These are phyloP conservation scores for Psilocybe cyanescens DNA, from an alignment of 768 basidiomycete genomes.

Conservation along the genomic window DNA sequence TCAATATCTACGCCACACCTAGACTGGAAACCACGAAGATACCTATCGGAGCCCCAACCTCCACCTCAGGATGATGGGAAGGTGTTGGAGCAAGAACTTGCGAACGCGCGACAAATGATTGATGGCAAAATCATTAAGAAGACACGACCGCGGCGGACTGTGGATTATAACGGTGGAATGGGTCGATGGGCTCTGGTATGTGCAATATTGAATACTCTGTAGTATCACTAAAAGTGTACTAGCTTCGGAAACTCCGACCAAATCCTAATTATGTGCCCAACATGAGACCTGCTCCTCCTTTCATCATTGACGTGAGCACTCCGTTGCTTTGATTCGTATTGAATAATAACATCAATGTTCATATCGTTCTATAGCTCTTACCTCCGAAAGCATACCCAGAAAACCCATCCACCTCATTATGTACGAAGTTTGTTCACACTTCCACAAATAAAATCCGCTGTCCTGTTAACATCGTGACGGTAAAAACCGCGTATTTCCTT, in stretches of 20 bases:
- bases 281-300: constrained; percentile 85
- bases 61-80: constrained; percentile 77
- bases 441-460: constrained; percentile 98
- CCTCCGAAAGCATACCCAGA: constrained; percentile 91
- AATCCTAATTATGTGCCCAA: constrained; percentile 76
- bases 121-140: constrained; percentile 89
- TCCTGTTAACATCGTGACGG: constrained; percentile 94
- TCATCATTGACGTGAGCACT: constrained; percentile 80
- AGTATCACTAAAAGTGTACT: constrained; percentile 10
- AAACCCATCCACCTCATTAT: constrained; percentile 91
- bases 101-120: constrained; percentile 67
- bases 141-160: constrained; percentile 90
- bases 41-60: constrained; percentile 77
- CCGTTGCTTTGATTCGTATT: background rate
- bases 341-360: constrained; percentile 19
- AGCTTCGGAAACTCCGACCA: constrained; percentile 81
- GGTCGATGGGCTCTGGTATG: constrained; percentile 85
- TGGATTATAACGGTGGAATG: constrained; percentile 91
- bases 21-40: constrained; percentile 79
- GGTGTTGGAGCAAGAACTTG: constrained; percentile 78
- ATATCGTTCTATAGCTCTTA: constrained; percentile 62
- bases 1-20: constrained; percentile 37
- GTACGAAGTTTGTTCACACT: constrained; percentile 97
- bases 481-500: constrained; percentile 38
- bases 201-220: constrained; percentile 13